A percentile compares a stretch with the other conserved stretches of the same genome.
Evolutionary conservation across 331 rosid genomes (phyloP).

Genomic region (Quercus tomentella): DNA sequence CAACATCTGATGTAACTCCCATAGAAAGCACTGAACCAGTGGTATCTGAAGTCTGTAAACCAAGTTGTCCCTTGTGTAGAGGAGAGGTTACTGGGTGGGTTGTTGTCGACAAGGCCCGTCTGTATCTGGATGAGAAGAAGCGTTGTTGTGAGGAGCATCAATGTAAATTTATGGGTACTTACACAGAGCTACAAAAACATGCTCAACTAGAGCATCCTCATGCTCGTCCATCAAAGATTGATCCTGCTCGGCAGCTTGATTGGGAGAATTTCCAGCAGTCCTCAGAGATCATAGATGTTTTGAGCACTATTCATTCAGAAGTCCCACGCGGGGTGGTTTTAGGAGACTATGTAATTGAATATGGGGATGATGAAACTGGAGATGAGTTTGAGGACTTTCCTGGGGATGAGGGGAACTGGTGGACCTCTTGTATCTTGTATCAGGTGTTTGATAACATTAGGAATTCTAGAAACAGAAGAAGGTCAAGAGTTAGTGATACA

Average conservation of each 20-base stretch:
- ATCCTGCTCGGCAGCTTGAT: conserved; percentile 89
- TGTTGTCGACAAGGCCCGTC: conserved; percentile 64
- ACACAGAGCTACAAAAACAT: conserved; percentile 69
- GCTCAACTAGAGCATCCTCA: conserved; percentile 85
- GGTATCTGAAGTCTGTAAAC: conserved; percentile 45
- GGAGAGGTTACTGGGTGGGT: conserved; percentile 91
- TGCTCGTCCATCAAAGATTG: conserved; percentile 85
- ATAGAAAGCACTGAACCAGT: conserved; percentile 31
- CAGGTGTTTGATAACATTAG: conserved; percentile 84
- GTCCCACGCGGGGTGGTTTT: conserved; percentile 86
- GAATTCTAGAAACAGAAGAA: conserved; percentile 82
- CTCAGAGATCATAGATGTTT: conserved; percentile 91
- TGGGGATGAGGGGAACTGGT: conserved; percentile 89
- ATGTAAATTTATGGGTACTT: conserved; percentile 73
- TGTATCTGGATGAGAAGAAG: conserved; percentile 68
- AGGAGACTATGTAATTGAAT: conserved; percentile 95
- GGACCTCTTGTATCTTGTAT: conserved; percentile 93
- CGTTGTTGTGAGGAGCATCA: conserved; percentile 77
- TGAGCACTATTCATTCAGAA: conserved; percentile 95
- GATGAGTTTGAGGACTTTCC: conserved; percentile 92
- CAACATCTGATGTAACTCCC: conserved; percentile 31
- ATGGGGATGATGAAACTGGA: conserved; percentile 75
- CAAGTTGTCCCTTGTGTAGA: conserved; percentile 88
- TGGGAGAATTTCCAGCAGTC: conserved; percentile 99
- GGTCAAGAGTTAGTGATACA: conserved; percentile 58